These are phyloP conservation scores for Neurospora sp. DNA, from an alignment of 495 filamentous ascomycete genomes.

Conservation along the genomic window DNA sequence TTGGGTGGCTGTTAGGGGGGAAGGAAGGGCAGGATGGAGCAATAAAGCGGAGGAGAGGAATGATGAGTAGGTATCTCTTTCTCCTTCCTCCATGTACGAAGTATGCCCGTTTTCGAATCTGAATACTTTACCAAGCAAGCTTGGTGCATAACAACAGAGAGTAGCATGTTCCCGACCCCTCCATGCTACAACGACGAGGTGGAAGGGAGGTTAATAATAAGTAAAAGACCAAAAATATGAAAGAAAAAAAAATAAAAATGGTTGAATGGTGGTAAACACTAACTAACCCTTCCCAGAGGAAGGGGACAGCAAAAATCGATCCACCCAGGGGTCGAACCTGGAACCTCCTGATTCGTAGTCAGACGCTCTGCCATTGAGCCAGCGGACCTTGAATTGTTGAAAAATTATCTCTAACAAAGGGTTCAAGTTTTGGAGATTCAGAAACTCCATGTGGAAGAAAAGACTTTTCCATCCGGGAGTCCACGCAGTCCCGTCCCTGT, in stretches of 20 bases:
- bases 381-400: not conserved
- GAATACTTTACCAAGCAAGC: too few relatives aligned
- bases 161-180: not conserved
- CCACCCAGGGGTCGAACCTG: not conserved
- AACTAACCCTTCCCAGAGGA: not conserved
- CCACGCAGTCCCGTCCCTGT: not conserved
- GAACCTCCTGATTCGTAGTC: not conserved
- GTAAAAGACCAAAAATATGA: not conserved
- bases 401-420: accelerated
- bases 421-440: not conserved
- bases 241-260: not conserved
- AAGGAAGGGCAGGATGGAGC: too few relatives aligned
- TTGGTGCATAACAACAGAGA: too few relatives aligned
- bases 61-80: too few relatives aligned
- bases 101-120: too few relatives aligned
- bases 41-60: too few relatives aligned
- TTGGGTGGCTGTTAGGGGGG: too few relatives aligned
- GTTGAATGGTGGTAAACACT: not conserved
- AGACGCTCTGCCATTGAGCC: not conserved
- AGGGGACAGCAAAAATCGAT: not conserved
- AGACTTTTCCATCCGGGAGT: too few relatives aligned
- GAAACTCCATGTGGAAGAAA: not conserved
- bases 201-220: not conserved
- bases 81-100: too few relatives aligned
- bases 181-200: not conserved